Evolutionary conservation across 371 early-diverging fungal genomes (phyloP), one percentile per base, ranked within the genome.

Genomic region (Catenaria anguillulae): DNA sequence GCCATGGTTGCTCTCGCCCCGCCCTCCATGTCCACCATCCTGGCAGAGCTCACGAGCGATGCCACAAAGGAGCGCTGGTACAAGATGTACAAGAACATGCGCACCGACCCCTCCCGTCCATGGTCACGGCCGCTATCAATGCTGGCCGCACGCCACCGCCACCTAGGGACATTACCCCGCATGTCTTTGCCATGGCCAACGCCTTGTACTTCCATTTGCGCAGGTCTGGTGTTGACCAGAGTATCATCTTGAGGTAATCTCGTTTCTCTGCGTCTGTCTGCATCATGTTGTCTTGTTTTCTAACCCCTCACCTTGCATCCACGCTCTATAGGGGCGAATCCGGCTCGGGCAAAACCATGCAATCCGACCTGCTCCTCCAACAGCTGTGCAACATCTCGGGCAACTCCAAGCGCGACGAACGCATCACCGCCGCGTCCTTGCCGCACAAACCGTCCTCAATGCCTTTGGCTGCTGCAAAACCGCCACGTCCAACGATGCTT

Each of bases 391-490:
- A n/a, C 42, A 42, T 58, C 24, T 58, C 58, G 13, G 58, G 58
- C 29, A 24, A 23, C 29, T 58, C 58, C 21, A 58, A 58, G 43
- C 36, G 43, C 26, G 58, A 58, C 58, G 58, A 58, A 15, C n/a
- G 34, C 8, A 24, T 35, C 58, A 58, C 36, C 36, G 43, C 36
- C 58, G 58, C 29, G 58, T 58, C 2, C 36, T 42, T 0, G 58
- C 58, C 64, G 73, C 84, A 1, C 78, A 78, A 35, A 74, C 76
- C 40, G 75, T 90, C 55, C 64, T 89, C 13, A 84, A 87, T 63
- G 77, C 84, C 6, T 87, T 92, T 67, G 90, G 92, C 48, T 86
- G 86, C 73, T 78, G 84, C 40, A 69, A 73, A 37, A 87, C 90
- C 13, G 64, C 68, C 2, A 74, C 80, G 58, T 93, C 90, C 71